Evolutionary conservation across 2,329 filamentous ascomycete genomes (phyloP).

Genomic region (Cercospora janseana): DNA sequence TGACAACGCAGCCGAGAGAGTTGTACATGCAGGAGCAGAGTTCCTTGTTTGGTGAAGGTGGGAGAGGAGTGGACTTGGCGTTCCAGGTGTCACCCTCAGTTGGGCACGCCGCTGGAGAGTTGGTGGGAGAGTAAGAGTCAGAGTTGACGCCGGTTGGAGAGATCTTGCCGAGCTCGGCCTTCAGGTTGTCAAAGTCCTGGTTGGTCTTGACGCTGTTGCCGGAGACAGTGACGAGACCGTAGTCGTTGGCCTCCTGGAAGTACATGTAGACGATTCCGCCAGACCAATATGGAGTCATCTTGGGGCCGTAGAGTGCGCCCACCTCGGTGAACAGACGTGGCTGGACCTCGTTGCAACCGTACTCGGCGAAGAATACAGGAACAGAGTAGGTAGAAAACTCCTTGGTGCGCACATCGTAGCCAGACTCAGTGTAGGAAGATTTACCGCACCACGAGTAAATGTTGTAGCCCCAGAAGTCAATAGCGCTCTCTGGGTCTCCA

Average conservation of each 20-base stretch:
- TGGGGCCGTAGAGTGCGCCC: slow-evolving; percentile 68
- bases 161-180: slow-evolving; percentile 66
- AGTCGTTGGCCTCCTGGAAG: slow-evolving; percentile 87
- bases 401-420: slow-evolving; percentile 76
- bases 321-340: slow-evolving; percentile 85
- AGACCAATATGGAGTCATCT: slow-evolving; percentile 87
- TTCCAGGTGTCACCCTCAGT: slow-evolving; percentile 63
- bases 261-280: slow-evolving; percentile 99
- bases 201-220: slow-evolving; percentile 63
- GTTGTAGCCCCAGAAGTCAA: slow-evolving; percentile 99
- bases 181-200: slow-evolving; percentile 71
- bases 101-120: slow-evolving; percentile 71
- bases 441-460: slow-evolving; percentile 99
- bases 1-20: slow-evolving; percentile 68
- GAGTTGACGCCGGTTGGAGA: slow-evolving; percentile 65
- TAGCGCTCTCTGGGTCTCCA: slow-evolving; percentile 62
- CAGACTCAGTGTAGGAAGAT: slow-evolving; percentile 71
- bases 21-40: slow-evolving; percentile 86
- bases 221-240: slow-evolving; percentile 68
- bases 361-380: slow-evolving; percentile 97
- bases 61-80: slow-evolving; percentile 65
- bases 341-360: slow-evolving; percentile 79
- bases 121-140: slow-evolving; percentile 69
- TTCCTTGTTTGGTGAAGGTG: slow-evolving; percentile 72
- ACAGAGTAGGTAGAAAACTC: slow-evolving; percentile 90